Conservation (phyloP, 2,329 filamentous ascomycete species). For the Saccharata proteae region DNA sequence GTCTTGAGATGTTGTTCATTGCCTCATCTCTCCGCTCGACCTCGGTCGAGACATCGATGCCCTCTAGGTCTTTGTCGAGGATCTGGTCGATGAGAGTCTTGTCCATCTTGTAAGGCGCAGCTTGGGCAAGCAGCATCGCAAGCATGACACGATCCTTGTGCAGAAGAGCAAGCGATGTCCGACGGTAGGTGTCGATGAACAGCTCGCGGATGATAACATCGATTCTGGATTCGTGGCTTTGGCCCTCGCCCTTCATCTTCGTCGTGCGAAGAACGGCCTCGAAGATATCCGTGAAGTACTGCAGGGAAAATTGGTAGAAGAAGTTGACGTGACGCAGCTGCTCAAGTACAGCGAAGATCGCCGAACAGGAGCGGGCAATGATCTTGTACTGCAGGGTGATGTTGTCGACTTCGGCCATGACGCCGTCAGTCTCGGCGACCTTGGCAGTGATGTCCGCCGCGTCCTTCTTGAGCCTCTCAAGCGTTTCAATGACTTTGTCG, state of each 20-base stretch:
- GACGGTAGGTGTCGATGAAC: slow-evolving; percentile 82
- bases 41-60: slow-evolving; percentile 65
- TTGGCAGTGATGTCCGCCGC: slow-evolving; percentile 91
- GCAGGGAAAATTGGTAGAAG: slow-evolving; percentile 98
- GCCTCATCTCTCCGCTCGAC: slow-evolving; percentile 53
- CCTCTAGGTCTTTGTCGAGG: slow-evolving; percentile 64
- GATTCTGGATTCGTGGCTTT: slow-evolving; percentile 65
- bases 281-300: slow-evolving; percentile 98
- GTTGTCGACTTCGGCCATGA: slow-evolving; percentile 94
- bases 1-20: slow-evolving; percentile 54
- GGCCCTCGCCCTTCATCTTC: slow-evolving; percentile 56
- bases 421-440: slow-evolving; percentile 91
- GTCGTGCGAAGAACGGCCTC: slow-evolving; percentile 78
- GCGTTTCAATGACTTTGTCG: slow-evolving; percentile 93
- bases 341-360: slow-evolving; percentile 92
- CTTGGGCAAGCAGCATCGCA: slow-evolving; percentile 88
- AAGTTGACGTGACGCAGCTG: slow-evolving; percentile 97
- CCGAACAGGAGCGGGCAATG: slow-evolving; percentile 89
- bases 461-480: slow-evolving; percentile 96
- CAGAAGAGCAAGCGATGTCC: slow-evolving; percentile 82
- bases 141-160: slow-evolving; percentile 92
- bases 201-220: slow-evolving; percentile 85
- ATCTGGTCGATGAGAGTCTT: slow-evolving; percentile 77
- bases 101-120: slow-evolving; percentile 93
- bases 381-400: slow-evolving; percentile 91